Evolutionary conservation across 371 early-diverging fungal species (phyloP).

Genomic region (Apophysomyces variabilis): DNA sequence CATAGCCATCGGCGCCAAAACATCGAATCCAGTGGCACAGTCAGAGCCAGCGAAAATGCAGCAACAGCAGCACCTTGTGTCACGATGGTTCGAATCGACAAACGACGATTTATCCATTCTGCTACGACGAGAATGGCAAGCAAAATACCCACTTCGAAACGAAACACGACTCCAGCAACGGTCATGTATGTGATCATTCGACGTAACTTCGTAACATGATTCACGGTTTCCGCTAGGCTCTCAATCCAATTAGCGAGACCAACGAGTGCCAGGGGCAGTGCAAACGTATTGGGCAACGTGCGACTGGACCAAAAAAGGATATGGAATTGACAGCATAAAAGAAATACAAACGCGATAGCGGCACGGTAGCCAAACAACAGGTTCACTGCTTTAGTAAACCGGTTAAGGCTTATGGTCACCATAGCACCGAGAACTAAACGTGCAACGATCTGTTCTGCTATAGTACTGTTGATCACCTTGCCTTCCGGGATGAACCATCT

Average conservation of each 20-base stretch:
- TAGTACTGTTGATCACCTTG: neutral
- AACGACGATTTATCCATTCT: conserved; percentile 35
- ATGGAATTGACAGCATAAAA: conserved; percentile 84
- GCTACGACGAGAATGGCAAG: conserved; percentile 44
- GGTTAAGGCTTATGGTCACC: conserved; percentile 43
- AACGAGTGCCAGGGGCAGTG: conserved; percentile 64
- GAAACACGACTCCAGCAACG: conserved; percentile 74
- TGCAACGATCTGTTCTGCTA: conserved; percentile 37
- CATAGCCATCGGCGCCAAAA: conserved; percentile 82
- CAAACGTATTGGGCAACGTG: conserved; percentile 88
- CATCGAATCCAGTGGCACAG: conserved; percentile 79
- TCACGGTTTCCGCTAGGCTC: conserved; percentile 21
- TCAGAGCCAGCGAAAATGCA: conserved; percentile 45
- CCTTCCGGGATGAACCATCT: conserved; percentile 7
- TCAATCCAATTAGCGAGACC: conserved; percentile 48
- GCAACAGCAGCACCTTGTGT: conserved; percentile 39
- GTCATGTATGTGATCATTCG: conserved; percentile 63
- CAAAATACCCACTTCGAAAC: conserved; percentile 78
- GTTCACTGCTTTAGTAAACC: conserved; percentile 50
- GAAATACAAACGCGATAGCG: conserved; percentile 60
- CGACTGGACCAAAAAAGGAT: conserved; percentile 87
- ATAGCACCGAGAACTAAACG: conserved; percentile 62
- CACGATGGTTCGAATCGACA: conserved; percentile 33
- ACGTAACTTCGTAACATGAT: conserved; percentile 32
- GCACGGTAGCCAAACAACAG: conserved; percentile 60